Evolutionary conservation across 495 filamentous ascomycete genomes (phyloP), one percentile per base, ranked within the genome.

Genomic region (Platismatia glauca): DNA sequence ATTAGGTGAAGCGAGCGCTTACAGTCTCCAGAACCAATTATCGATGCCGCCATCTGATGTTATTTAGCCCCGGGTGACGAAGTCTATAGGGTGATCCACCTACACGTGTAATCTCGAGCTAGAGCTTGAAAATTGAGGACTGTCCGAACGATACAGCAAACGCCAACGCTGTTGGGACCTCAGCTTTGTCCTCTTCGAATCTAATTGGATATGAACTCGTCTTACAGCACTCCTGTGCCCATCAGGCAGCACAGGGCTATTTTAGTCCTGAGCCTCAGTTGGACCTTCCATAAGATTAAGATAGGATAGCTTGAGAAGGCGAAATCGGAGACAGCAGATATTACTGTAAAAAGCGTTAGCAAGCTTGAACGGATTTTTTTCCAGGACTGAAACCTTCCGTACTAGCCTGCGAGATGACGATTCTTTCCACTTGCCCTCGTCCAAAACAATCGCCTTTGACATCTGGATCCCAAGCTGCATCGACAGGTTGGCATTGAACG

Each of bases 221-320:
- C 39, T 11, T n/a, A 44, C 38, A 59, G 33, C 3, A 72, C 29
- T 29, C 71, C 68, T 9, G 71, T 69, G 15, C 74, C 67, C 74
- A 76, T 74, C 11, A 74, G 44, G 16, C 71, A 60, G 52, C 70
- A 74, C 12, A 76, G 50, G 3, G 69, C 69, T 39, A 76, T 46
- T 58, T 71, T 76, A 4, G 63, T 69, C 24, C 64, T 66, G 8
- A 69, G 57, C 29, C 69, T 72, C 41, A 64, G 55, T 18, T 64
- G 62, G 3, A 29, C 41, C 2, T 74, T 57, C 56, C 68, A 63
- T n/a, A 71, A 66, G 44, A 76, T 76, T 37, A 76, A 67, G 39
- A 71, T 61, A 0, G 74, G 74, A 35, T 71, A 74, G 16, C 67
- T 52, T 13, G 74, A 71, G 12, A 74, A 64, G 50, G 73, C 62